Evolutionary conservation across 1,284 basidiomycete genomes (phyloP).

Genomic region (Cutaneotrichosporon sp.): DNA sequence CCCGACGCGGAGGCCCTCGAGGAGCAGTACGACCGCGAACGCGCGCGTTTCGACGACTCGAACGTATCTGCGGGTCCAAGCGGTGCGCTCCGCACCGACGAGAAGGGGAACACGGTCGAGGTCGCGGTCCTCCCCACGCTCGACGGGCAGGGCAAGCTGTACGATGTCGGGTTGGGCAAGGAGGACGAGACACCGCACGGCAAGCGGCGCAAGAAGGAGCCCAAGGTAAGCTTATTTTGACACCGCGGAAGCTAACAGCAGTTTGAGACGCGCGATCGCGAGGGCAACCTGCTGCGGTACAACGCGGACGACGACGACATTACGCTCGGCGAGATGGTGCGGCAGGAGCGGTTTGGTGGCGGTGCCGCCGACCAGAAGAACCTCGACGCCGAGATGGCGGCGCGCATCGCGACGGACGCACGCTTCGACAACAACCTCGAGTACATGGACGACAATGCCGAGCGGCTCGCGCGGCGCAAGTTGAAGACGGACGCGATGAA

Average conservation of each 20-base stretch:
- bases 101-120: constrained; percentile 50
- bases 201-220: constrained; percentile 67
- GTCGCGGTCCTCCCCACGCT: constrained; percentile 87
- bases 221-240: constrained; percentile 62
- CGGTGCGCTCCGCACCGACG: constrained; percentile 32
- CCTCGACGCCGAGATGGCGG: constrained; percentile 84
- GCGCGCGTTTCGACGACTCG: constrained; percentile 56
- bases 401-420: constrained; percentile 80
- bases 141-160: constrained; percentile 80
- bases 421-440: constrained; percentile 87
- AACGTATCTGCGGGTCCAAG: constrained; percentile 36
- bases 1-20: constrained; percentile 74
- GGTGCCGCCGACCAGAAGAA: constrained; percentile 89
- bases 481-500: constrained; percentile 96
- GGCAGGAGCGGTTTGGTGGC: constrained; percentile 87
- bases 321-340: constrained; percentile 85
- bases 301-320: constrained; percentile 87
- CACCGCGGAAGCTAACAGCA: constrained; percentile 22
- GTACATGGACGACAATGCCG: constrained; percentile 96
- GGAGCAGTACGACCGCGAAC: constrained; percentile 73
- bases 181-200: constrained; percentile 42
- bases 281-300: constrained; percentile 76
- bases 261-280: constrained; percentile 89
- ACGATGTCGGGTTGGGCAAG: constrained; percentile 78
- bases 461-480: constrained; percentile 85